phyloP scores from a whole-genome alignment of 495 filamentous ascomycete genomes.

The Xylona heveae region DNA sequence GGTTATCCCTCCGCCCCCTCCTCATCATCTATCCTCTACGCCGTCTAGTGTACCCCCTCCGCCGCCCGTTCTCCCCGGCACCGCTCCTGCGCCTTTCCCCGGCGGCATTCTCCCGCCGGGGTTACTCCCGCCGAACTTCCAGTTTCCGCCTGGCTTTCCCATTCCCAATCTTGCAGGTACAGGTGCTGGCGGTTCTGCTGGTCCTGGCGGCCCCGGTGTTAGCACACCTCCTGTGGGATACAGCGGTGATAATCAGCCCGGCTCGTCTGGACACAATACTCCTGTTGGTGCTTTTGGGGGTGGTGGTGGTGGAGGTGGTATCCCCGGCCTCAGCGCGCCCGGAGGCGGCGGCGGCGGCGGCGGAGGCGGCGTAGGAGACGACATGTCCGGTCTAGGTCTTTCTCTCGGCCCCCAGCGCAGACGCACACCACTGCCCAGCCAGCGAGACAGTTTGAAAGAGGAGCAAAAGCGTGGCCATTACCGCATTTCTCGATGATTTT shows the following conservation, averaged over 20 bases:
- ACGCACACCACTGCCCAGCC: conserved; percentile 45
- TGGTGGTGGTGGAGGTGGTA: conserved; percentile 16
- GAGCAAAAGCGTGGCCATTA: conserved; percentile 50
- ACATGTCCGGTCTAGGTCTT: too few species aligned
- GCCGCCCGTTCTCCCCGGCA: too few species aligned
- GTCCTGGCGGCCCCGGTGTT: conserved; percentile 6
- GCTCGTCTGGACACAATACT: conserved; percentile 11
- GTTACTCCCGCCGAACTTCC: conserved; percentile 21
- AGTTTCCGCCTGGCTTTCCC: conserved; percentile 23
- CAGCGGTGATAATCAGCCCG: conserved; percentile 4
- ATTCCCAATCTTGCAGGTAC: conserved; percentile 14
- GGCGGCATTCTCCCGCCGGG: conserved; percentile 14
- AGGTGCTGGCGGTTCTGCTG: conserved; percentile 8
- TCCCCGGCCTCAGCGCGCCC: conserved; percentile 4
- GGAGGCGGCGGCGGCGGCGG: conserved; percentile 7
- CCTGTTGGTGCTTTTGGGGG: conserved; percentile 14
- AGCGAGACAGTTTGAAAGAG: conserved; percentile 59
- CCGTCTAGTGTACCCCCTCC: not conserved
- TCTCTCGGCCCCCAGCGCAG: conserved; percentile 3
- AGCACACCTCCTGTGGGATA: conserved; percentile 6
- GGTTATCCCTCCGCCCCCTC: conserved; percentile 12
- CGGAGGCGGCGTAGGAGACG: conserved; percentile 12
- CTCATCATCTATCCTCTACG: not conserved
- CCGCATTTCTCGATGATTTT: conserved; percentile 1
- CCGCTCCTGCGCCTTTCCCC: conserved; percentile 16